A percentile compares a stretch with the other conserved stretches of the same genome.
These are phyloP conservation scores for Euphrasia arctica DNA, from an alignment of 305 asterid genomes.

Conservation along the genomic window DNA sequence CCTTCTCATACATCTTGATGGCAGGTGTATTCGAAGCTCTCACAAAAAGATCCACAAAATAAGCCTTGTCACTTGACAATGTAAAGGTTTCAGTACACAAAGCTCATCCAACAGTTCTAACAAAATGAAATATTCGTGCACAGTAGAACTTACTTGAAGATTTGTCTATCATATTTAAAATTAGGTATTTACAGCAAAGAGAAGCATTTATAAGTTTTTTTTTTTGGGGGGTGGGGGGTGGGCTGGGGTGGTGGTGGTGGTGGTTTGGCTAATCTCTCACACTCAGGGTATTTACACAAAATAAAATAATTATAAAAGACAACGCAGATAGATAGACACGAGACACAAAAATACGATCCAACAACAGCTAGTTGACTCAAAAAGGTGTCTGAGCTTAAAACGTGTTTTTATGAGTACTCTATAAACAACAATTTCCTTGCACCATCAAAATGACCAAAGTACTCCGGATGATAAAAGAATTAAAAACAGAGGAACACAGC, in stretches of 20 bases:
- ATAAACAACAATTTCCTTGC: not conserved
- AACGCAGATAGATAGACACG: not conserved
- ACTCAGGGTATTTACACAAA: not conserved
- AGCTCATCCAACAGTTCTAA: conserved; percentile 1
- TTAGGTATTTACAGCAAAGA: conserved; percentile 9
- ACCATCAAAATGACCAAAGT: not conserved
- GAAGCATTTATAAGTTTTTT: not conserved
- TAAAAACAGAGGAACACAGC: too few species aligned
- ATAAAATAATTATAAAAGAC: not conserved
- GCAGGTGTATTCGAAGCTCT: conserved; percentile 95
- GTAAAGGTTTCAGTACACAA: conserved; percentile 13
- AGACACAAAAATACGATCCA: not conserved
- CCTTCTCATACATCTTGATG: conserved; percentile 98
- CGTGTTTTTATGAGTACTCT: not conserved
- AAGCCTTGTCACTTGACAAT: conserved; percentile 59
- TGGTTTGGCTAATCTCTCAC: not conserved
- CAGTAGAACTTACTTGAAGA: conserved; percentile 3
- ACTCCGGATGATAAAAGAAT: too few species aligned
- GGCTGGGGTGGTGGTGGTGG: not conserved
- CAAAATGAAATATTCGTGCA: not conserved
- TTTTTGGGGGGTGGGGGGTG: too few species aligned
- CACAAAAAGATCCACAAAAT: conserved; percentile 93
- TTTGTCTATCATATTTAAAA: not conserved
- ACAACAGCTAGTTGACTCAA: not conserved
- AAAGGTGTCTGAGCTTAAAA: not conserved